Conservation (phyloP, 192 early-diverging fungal genomes). For the Coemansia erecta region DNA sequence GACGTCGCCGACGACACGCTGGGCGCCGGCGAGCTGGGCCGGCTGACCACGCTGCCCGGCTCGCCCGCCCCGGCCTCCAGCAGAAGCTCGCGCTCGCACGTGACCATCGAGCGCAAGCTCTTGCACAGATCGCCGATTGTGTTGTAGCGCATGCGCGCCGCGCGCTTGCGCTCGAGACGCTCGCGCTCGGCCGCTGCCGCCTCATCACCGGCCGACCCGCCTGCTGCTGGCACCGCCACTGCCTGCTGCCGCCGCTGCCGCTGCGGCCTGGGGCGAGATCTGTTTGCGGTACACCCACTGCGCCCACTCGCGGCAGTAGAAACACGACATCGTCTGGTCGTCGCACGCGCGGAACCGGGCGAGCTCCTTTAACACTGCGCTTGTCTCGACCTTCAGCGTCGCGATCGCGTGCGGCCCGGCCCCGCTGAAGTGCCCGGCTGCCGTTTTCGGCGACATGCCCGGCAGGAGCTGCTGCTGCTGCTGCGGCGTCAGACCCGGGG, state of each 20-base stretch:
- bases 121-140: conserved; percentile 43
- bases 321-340: conserved; percentile 62
- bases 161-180: conserved; percentile 43
- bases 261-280: conserved; percentile 28
- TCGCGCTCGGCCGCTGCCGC: conserved; percentile 31
- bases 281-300: conserved; percentile 73
- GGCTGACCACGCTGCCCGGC: conserved; percentile 7
- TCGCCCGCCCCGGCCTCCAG: conserved; percentile 1
- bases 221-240: neutral
- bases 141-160: conserved; percentile 29
- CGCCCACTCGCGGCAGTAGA: conserved; percentile 81
- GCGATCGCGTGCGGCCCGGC: conserved; percentile 46
- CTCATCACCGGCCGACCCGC: neutral
- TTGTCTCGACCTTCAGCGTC: conserved; percentile 63
- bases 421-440: conserved; percentile 20
- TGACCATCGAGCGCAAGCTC: conserved; percentile 35
- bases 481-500: neutral
- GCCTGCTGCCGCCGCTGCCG: neutral
- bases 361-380: conserved; percentile 65
- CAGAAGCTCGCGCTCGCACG: conserved; percentile 23
- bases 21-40: conserved; percentile 27
- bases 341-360: conserved; percentile 70
- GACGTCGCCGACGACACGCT: conserved; percentile 26
- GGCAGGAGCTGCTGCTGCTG: conserved; percentile 15
- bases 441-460: conserved; percentile 21